These are phyloP conservation scores for Lathyrus tuberosus DNA, from an alignment of 306 rosid genomes.

Conservation along the genomic window DNA sequence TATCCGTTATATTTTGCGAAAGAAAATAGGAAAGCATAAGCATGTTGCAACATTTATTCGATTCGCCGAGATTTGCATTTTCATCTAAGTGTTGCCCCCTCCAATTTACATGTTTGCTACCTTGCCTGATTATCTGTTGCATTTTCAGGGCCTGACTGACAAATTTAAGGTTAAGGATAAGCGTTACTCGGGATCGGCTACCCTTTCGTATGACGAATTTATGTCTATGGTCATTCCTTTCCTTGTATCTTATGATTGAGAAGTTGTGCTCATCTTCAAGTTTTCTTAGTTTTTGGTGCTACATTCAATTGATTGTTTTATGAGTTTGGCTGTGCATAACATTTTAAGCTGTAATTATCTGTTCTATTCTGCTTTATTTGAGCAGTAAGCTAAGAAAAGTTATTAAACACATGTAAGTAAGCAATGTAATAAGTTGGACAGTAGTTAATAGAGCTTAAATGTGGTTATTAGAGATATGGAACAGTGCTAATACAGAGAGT, in stretches of 20 bases:
- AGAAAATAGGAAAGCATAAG: not conserved
- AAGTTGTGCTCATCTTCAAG: not conserved
- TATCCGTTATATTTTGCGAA: not conserved
- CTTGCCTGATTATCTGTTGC: conserved; percentile 19
- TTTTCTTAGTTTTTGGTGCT: conserved; percentile 29
- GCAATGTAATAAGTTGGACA: not conserved
- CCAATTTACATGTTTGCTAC: not conserved
- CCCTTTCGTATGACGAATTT: conserved; percentile 61
- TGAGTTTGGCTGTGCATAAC: conserved; percentile 23
- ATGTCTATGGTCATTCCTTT: conserved; percentile 86
- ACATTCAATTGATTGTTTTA: conserved; percentile 48
- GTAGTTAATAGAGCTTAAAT: not conserved
- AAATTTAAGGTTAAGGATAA: conserved; percentile 85
- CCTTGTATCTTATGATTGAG: conserved; percentile 74
- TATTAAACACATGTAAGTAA: not conserved
- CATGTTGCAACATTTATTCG: conserved; percentile 17
- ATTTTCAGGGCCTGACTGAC: conserved; percentile 88
- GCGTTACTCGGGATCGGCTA: conserved; percentile 66
- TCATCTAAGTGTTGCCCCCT: conserved; percentile 9
- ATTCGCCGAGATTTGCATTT: conserved; percentile 8
- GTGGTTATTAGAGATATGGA: not conserved
- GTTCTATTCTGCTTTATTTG: too few species aligned
- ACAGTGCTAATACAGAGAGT: not conserved
- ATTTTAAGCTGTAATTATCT: conserved; percentile 23
- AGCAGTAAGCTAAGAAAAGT: too few species aligned